Conservation (phyloP, 371 early-diverging fungal genomes). For the Mucor circinelloides region DNA sequence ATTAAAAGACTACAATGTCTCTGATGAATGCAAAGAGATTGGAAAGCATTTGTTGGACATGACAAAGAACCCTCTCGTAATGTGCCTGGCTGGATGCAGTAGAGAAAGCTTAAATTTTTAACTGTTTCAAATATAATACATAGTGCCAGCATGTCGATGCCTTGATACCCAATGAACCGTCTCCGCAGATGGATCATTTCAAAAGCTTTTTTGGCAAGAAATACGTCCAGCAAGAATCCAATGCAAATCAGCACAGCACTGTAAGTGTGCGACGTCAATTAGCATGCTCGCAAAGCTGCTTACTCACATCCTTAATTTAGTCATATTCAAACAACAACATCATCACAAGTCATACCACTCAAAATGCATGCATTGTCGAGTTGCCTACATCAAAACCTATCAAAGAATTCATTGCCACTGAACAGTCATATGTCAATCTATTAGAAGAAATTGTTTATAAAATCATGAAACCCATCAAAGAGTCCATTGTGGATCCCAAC, state of each 20-base stretch:
- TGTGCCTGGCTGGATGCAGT: neutral
- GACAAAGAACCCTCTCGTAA: constrained; percentile 33
- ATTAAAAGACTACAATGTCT: constrained; percentile 21
- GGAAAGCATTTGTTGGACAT: constrained; percentile 21
- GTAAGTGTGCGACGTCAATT: neutral
- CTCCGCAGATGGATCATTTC: constrained; percentile 18
- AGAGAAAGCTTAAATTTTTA: neutral
- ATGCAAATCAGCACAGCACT: neutral
- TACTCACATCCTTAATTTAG: neutral
- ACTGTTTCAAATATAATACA: neutral
- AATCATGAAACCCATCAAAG: constrained; percentile 21
- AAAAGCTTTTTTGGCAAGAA: constrained; percentile 25
- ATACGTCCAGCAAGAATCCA: neutral
- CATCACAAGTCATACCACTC: neutral
- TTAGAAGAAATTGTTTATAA: constrained; percentile 22
- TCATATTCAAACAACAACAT: neutral
- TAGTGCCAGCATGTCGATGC: constrained; percentile 41
- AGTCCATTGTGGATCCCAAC: constrained; percentile 15
- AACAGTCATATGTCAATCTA: constrained; percentile 22
- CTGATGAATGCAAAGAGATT: constrained; percentile 31
- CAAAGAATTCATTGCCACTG: constrained; percentile 24
- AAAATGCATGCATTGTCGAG: constrained; percentile 17
- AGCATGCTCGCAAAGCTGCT: neutral
- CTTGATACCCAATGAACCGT: constrained; percentile 18
- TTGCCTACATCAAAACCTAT: constrained; percentile 8